Base-by-base conservation (phyloP, 2,329 filamentous ascomycete genomes). In the Claviceps humidiphila region DNA sequence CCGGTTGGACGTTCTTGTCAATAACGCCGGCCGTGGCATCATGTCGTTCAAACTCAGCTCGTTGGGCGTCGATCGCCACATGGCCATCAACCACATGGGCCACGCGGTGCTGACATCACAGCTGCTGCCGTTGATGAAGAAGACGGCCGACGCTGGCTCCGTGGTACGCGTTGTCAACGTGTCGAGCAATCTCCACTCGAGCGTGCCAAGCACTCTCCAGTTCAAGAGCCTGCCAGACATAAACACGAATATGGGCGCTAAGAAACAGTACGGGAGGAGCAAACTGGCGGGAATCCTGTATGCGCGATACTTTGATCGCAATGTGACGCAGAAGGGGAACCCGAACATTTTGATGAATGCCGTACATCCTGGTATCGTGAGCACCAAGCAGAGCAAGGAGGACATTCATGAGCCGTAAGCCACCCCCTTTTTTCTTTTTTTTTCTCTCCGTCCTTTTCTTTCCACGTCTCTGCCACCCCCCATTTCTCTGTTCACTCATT, bases 1-100 rank as follows among this genome's bases (percentile, higher is more conserved):
- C 22, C 47, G 47, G 16, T 20, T 48, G 37, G 47, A 48, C 20
- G 26, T 48, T 24, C 47, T 48, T 37, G 37, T 48, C 47, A 48
- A 48, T 14, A 48, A 48, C 20, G 47, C 47, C 17, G 34, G 47
- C 37, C 34, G 47, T 3, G 47, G 47, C 37, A 24, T 34, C 47
- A 48, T 40, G 47, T 26, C 47, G 13, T 48, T 39, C 20, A 16
- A 48, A 22, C 47, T 48, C 37, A 26, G 34, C 9, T 20, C 39
- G 6, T 48, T 39, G 20, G 47, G 47, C 47, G 47, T 48, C 37
- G 47, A 48, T 37, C 47, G 47, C 13, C 47, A 48, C 37, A 48
- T 48, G 47, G 47, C 47, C n/a, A 37, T 48, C 5, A 48, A 48
- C 37, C 47, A 48, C 47, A 40, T 48, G 37, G 47, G 47, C 13